Percentiles rank a stretch among this genome's conserved stretches.
phyloP scores from a whole-genome alignment of 2,329 filamentous ascomycete species.

The Daldinia sp. region DNA sequence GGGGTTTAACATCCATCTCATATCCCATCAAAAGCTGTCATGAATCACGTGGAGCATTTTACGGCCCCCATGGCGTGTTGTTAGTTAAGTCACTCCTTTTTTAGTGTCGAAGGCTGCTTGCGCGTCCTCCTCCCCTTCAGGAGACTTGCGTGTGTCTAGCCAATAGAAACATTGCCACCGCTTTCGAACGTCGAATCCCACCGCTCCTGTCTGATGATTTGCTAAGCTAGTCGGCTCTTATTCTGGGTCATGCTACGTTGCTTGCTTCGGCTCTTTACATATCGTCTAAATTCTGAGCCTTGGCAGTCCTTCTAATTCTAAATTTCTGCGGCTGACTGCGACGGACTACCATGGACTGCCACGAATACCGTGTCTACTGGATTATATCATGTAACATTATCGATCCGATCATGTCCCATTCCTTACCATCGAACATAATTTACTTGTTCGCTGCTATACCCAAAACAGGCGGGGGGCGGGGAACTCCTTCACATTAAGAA shows the following conservation, averaged over 20 bases:
- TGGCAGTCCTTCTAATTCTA: constrained; percentile 37
- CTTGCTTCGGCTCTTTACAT: constrained; percentile 42
- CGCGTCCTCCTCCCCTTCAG: constrained; percentile 47
- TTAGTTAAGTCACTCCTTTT: constrained; percentile 31
- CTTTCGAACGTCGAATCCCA: constrained; percentile 37
- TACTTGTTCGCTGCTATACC: constrained; percentile 28
- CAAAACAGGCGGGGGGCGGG: constrained; percentile 13
- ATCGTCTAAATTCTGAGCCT: constrained; percentile 33
- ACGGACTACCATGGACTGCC: constrained; percentile 12
- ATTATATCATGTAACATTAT: constrained; percentile 37
- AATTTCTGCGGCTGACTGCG: constrained; percentile 32
- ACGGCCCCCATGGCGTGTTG: constrained; percentile 29
- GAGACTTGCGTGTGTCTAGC: constrained; percentile 46
- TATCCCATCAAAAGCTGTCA: constrained; percentile 6
- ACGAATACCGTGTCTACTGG: constrained; percentile 24
- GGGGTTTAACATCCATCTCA: background rate
- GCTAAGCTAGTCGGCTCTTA: constrained; percentile 37
- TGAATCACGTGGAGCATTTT: constrained; percentile 37
- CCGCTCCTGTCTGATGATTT: constrained; percentile 35
- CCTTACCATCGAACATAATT: constrained; percentile 8
- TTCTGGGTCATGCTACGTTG: constrained; percentile 43
- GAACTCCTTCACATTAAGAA: constrained; percentile 13
- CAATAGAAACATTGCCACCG: constrained; percentile 44
- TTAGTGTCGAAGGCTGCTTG: constrained; percentile 47
- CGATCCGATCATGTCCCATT: constrained; percentile 12